These are phyloP conservation scores for Soucietia sequanensis DNA, from an alignment of 805 yeast species.

Conservation along the genomic window DNA sequence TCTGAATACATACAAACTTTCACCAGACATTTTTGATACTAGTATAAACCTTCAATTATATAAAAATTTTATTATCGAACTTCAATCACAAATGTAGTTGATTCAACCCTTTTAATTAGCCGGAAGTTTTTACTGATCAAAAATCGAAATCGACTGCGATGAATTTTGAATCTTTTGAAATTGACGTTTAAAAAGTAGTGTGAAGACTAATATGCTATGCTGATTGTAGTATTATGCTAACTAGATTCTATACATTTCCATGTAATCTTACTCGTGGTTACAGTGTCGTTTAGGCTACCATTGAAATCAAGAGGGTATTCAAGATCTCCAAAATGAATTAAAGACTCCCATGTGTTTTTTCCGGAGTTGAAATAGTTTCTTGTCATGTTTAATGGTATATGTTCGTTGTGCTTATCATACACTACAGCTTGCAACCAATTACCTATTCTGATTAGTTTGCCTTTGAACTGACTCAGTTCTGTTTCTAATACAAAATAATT, in stretches of 20 bases:
- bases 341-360: conserved; percentile 16
- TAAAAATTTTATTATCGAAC: too few species aligned
- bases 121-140: too few species aligned
- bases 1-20: conserved; percentile 46
- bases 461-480: conserved; percentile 25
- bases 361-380: conserved; percentile 18
- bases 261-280: conserved; percentile 6
- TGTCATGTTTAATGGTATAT: conserved; percentile 26
- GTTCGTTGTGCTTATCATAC: conserved; percentile 19
- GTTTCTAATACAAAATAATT: conserved; percentile 18
- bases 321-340: conserved; percentile 26
- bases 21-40: conserved; percentile 51
- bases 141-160: too few species aligned
- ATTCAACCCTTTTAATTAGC: too few species aligned
- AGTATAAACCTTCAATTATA: too few species aligned
- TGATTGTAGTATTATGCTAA: too few species aligned
- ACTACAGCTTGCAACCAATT: conserved; percentile 53
- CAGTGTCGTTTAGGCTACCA: conserved; percentile 11
- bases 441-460: conserved; percentile 48
- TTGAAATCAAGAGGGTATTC: conserved; percentile 23
- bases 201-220: too few species aligned
- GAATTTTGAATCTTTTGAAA: too few species aligned
- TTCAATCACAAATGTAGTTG: too few species aligned
- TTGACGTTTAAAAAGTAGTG: too few species aligned
- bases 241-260: conserved; percentile 23